Base-by-base conservation (phyloP, 2,329 filamentous ascomycete species). In the Hypoxylon sp. region DNA sequence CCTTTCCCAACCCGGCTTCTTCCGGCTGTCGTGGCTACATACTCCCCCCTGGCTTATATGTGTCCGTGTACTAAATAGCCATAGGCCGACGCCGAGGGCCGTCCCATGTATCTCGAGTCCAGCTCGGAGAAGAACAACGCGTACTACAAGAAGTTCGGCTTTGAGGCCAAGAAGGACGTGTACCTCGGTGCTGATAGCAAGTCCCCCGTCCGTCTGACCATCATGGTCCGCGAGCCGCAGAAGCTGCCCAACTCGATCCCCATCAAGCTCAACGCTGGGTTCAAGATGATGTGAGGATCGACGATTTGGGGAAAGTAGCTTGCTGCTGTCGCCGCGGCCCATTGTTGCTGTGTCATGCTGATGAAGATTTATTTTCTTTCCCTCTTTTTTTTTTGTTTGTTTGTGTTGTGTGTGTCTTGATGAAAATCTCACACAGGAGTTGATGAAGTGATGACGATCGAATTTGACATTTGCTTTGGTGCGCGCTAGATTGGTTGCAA, bases 181-280 rank as follows among this genome's bases (percentile, higher is more conserved):
- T 84, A 86, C 76, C 82, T 94, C 27, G 74, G 74, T 60, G 70
- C 67, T 58, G 63, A 72, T 65, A 63, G 67, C 55, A 53, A 59
- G 61, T 71, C 85, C 66, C 87, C 90, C 29, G 86, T 94, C 54
- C 84, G 84, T 64, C 82, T 95, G 78, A 91, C 92, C 76, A 91
- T 94, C 80, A 97, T 97, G 93, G 90, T 95, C 57, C 86, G 92
- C 67, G 91, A 94, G 83, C 91, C 92, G 56, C 82, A 81, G 74
- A 79, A 78, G 70, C 69, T 75, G 56, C 68, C 76, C 48, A 72
- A 78, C 68, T 76, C 76, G 48, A 77, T 79, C 73, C 79, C 79
- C 71, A 78, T 77, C 72, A 79, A 79, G 73, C 72, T 77, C 56
- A 74, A 75, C 59, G 71, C 68, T 55, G 72, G 72, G 62, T 73